Base-by-base conservation (phyloP, 1,284 basidiomycete species). In the Microbotryum lychnidis-dioicae region DNA sequence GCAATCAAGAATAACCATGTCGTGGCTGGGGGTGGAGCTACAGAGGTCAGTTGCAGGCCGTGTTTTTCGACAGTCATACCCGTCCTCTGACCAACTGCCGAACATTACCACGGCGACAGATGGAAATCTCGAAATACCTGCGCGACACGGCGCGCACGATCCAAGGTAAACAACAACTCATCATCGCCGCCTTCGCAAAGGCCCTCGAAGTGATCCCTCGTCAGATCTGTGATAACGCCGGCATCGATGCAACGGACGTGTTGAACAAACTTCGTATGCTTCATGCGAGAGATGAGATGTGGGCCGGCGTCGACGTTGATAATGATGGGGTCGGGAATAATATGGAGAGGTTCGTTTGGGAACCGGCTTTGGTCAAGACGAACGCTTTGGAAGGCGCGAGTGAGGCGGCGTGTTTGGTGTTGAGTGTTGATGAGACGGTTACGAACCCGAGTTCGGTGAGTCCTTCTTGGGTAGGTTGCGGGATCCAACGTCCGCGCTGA, bases 171-270 rank as follows among this genome's bases (percentile, higher is more conserved):
- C 85, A 89, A 70, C 96, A 99, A 75, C 80, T 97, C 54, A 87
- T 99, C 73, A 86, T 97, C 75, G 83, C 84, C n/a, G 87, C 94
- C 0, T 97, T 97, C 72, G 96, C 96, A 64, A 97, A 96, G 76
- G 88, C 94, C 0, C 83, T 99, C 56, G 96, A 99, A 76, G 85
- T 94, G 70, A 97, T 99, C 72, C 96, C 96, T 29, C 87, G 96
- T 48, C 94, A 98, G 76, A 92, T 99, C 66, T 96, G 91, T 73
- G 94, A 98, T 77, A 98, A 99, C 73, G 96, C 96, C 21, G 96
- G 96, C 21, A 81, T 98, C 45, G 96, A 98, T 77, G 94, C 94
- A 1, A 98, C 94, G 14, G 96, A 98, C 73, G 84, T 98, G 58
- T 80, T 99, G 63, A 98, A 98, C 80, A 92, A 97, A 76, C 82